Base-by-base conservation (phyloP, 257 asterid species). In the Solanum bukasovii region DNA sequence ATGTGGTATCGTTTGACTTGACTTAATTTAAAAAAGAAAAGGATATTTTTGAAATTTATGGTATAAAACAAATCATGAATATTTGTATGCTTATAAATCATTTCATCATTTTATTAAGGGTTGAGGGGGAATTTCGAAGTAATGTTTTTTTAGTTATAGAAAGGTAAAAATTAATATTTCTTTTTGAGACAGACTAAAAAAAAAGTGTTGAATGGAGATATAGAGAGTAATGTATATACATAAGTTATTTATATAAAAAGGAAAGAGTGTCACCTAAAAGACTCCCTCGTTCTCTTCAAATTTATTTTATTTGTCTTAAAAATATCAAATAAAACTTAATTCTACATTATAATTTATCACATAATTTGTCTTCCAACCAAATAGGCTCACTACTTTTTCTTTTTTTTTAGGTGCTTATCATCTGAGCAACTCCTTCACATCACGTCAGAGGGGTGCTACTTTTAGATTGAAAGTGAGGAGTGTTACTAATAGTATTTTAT, bases 401-500 rank as follows among this genome's bases (percentile, higher is more conserved):
- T n/a, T n/a, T n/a, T n/a, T n/a, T n/a, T n/a, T n/a, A n/a, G 25
- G 2, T 20, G 11, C 0, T 59, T 20, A 59, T 1, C 5, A 59
- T 20, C 0, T 5, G 12, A 7, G 11, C 25, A 59, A 18, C 11
- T 56, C 2, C 0, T 0, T 46, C 59, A 46, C 59, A 13, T 46
- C 20, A 13, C 59, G 7, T 46, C 20, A 46, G 20, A 46, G 20
- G 7, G 59, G 59, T 46, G 1, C 0, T 46, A 46, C 7, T 46
- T 46, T 46, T 46, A 46, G 59, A 46, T 46, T 46, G 20, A 46
- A 46, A 46, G 59, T 13, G 59, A 46, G 20, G 59, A 13, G 59
- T 46, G 59, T 46, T 46, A 12, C 7, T 23, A 23, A 5, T 37
- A 37, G n/a, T 77, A n/a, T n/a, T 40, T 40, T 59, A 59, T 40